Evolutionary conservation across 495 filamentous ascomycete species (phyloP), one percentile per base, ranked within the genome.

Genomic region (Filosporella fistucella): DNA sequence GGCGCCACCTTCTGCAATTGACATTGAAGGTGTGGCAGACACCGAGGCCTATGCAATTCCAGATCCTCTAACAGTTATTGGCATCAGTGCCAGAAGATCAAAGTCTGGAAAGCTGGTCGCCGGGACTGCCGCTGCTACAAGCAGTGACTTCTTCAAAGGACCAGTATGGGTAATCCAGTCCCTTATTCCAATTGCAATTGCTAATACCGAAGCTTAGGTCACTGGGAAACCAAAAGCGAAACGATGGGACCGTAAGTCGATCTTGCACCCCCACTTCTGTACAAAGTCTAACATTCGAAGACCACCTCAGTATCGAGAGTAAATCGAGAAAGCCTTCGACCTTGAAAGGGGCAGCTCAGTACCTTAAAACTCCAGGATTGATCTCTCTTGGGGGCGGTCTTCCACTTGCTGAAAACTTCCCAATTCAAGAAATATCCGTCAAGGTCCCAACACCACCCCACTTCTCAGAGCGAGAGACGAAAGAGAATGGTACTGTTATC

Each of bases 311-410:
- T 42, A 40, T 63, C 11, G 86, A 91, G 58, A 71, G 70, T 49
- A 59, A 63, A 28, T 55, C 70, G 26, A 68, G 82, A 47, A 61
- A 78, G 55, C 71, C 75, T 5, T 88, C 85, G 20, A 74, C 72
- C 11, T 68, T 97, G 55, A 98, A 97, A 63, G 71, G 67, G 42
- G 89, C 89, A 25, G 90, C 91, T 17, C 71, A 75, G 52, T 83
- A 73, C 57, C 71, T 98, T 36, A 83, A 82, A 51, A 83, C 68
- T 30, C 85, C 86, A 21, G 84, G 85, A 56, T 60, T 76, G 42
- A 91, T 98, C 63, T 93, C 88, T 4, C 81, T 98, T 11, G 93
- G 93, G 46, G 94, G 94, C 51, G 93, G 93, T 2, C 73, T 98
- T 25, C 93, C 93, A 9, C 89, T 86, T 23, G 75, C 85, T 43